Conservation (phyloP, 2,329 filamentous ascomycete species). For the Sporothrix brunneoviolacea region DNA sequence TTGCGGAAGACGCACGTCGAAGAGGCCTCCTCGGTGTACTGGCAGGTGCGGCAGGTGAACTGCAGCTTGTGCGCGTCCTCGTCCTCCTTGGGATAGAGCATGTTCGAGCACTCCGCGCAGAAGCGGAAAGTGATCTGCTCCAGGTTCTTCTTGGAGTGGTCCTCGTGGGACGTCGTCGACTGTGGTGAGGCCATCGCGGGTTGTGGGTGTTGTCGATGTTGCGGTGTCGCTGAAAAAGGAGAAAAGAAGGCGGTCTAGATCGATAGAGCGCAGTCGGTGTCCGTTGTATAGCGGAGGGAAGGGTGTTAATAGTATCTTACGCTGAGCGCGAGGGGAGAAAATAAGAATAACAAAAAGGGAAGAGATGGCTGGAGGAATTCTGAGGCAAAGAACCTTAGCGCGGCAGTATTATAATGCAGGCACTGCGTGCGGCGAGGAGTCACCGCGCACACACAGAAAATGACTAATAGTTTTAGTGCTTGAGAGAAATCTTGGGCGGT, state of each 20-base stretch:
- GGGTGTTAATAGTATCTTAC: no score
- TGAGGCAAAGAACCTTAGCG: background rate
- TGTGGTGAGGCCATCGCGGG: constrained; percentile 51
- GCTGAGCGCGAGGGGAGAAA: background rate
- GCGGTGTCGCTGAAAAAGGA: background rate
- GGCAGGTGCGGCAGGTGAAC: constrained; percentile 93
- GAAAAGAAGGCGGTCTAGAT: background rate
- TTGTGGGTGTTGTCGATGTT: background rate
- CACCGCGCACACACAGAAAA: background rate
- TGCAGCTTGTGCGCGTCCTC: constrained; percentile 74
- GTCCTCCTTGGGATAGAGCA: constrained; percentile 96
- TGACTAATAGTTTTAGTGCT: background rate
- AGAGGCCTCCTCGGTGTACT: constrained; percentile 78
- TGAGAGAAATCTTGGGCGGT: background rate
- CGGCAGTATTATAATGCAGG: constrained; percentile 3
- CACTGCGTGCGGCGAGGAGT: constrained; percentile 3
- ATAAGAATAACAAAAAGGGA: background rate
- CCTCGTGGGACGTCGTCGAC: constrained; percentile 38
- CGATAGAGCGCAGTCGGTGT: background rate
- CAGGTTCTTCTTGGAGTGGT: constrained; percentile 42
- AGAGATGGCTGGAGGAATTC: background rate
- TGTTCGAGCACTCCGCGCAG: constrained; percentile 98
- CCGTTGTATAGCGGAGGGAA: no score
- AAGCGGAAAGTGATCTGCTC: constrained; percentile 95
- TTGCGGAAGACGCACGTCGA: constrained; percentile 95